Conservation (phyloP, 1,284 basidiomycete genomes). For the Singerocomus inundabilis region DNA sequence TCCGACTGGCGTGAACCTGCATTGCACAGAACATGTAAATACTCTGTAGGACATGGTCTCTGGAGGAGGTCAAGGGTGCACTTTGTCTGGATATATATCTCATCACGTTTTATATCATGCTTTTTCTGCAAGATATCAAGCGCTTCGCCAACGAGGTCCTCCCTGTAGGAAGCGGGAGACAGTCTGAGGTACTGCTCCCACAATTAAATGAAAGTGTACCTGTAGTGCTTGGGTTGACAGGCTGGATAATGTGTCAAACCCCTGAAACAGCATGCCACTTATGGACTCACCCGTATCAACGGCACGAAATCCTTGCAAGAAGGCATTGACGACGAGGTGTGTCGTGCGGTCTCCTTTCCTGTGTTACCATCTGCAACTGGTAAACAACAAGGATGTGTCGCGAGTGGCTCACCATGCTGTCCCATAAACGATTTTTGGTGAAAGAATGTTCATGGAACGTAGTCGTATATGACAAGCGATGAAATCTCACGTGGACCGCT, state of each 20-base stretch:
- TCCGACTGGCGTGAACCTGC: slow-evolving; percentile 66
- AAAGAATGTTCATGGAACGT: slow-evolving; percentile 27
- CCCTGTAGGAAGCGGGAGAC: slow-evolving; percentile 41
- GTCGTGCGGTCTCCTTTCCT: slow-evolving; percentile 77
- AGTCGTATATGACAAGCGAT: slow-evolving; percentile 4
- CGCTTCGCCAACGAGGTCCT: slow-evolving; percentile 76
- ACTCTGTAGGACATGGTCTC: background rate
- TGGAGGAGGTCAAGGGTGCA: slow-evolving; percentile 30
- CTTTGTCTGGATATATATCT: slow-evolving; percentile 78
- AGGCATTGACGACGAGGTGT: slow-evolving; percentile 64
- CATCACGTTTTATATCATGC: slow-evolving; percentile 57
- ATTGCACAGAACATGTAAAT: slow-evolving; percentile 2
- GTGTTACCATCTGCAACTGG: slow-evolving; percentile 4
- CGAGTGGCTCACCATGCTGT: slow-evolving; percentile 56
- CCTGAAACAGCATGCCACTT: slow-evolving; percentile 9
- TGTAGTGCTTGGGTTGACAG: slow-evolving; percentile 76
- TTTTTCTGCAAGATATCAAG: slow-evolving; percentile 51
- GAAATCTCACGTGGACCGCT: slow-evolving; percentile 19
- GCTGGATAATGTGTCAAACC: slow-evolving; percentile 41
- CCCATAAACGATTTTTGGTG: slow-evolving; percentile 59
- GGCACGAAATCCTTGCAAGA: slow-evolving; percentile 72
- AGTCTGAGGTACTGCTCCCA: background rate
- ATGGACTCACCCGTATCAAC: slow-evolving; percentile 69
- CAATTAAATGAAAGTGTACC: slow-evolving; percentile 38
- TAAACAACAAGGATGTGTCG: background rate